Evolutionary conservation across 1,284 basidiomycete genomes (phyloP).

Genomic region (Neonothopanus nambi): DNA sequence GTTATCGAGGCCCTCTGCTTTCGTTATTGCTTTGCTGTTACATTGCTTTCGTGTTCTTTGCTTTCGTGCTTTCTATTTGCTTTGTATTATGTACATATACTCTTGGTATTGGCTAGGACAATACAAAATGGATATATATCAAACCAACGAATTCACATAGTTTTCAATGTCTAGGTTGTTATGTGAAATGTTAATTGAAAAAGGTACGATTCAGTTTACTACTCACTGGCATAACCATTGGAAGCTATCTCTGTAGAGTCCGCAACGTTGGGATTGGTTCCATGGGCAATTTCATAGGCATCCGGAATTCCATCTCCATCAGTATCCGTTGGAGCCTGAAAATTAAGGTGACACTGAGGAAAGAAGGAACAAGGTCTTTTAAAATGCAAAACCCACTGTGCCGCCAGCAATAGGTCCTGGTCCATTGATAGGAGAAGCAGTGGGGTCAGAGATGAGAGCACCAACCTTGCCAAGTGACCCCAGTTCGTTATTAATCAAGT

Average conservation of each 20-base stretch:
- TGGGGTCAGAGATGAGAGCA: constrained; percentile 32
- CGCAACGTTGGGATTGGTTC: constrained; percentile 32
- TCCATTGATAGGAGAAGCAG: constrained; percentile 30
- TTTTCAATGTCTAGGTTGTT: background rate
- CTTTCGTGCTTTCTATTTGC: constrained; percentile 6
- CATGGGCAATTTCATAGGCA: constrained; percentile 33
- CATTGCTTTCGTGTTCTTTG: background rate
- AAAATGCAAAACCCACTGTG: constrained; percentile 25
- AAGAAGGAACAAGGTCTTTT: no score
- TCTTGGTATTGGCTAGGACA: background rate
- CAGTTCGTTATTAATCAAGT: constrained; percentile 34
- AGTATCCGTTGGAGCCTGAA: constrained; percentile 30
- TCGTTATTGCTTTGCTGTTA: background rate
- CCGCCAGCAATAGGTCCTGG: constrained; percentile 35
- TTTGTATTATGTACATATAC: constrained; percentile 4
- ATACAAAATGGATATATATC: background rate
- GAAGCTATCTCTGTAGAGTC: constrained; percentile 34
- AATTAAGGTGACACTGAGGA: no score
- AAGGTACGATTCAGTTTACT: no score
- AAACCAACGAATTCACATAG: constrained; percentile 3
- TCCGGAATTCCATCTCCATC: constrained; percentile 38
- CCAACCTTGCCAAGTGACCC: constrained; percentile 34
- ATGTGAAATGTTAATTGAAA: no score
- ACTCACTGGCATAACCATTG: constrained; percentile 38
- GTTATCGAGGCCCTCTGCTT: background rate